Conservation (phyloP, 495 filamentous ascomycete species). For the Penicillium tannophilum region DNA sequence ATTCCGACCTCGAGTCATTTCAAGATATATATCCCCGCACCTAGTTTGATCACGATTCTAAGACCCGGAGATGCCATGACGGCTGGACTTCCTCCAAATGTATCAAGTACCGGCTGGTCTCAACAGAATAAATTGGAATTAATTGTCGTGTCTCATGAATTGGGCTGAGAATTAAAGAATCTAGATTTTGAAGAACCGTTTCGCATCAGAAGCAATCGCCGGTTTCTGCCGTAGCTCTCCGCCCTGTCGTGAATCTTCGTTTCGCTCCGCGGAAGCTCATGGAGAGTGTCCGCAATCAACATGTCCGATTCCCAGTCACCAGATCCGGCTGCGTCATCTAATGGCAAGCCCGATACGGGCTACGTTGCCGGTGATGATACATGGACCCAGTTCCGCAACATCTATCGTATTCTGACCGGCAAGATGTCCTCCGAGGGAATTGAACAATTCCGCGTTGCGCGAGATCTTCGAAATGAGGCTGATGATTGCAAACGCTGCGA, state of each 20-base stretch:
- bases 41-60: constrained; percentile 92
- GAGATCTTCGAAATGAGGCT: constrained; percentile 66
- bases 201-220: constrained; percentile 10
- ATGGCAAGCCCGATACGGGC: constrained; percentile 38
- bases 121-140: neutral
- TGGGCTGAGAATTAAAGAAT: constrained; percentile 6
- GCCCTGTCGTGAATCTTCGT: constrained; percentile 36
- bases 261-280: neutral
- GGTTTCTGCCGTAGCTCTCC: constrained; percentile 38
- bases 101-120: neutral
- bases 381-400: constrained; percentile 71
- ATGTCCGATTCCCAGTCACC: constrained; percentile 41
- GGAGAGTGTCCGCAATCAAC: constrained; percentile 7
- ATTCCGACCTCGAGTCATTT: constrained; percentile 13
- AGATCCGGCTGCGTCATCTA: constrained; percentile 20
- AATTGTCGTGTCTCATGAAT: constrained; percentile 3
- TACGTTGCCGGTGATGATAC: constrained; percentile 61
- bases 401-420: constrained; percentile 75
- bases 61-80: constrained; percentile 40
- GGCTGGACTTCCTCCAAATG: neutral
- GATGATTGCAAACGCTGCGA: constrained; percentile 78
- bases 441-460: constrained; percentile 68
- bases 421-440: constrained; percentile 67
- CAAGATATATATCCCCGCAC: constrained; percentile 53
- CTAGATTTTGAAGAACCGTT: constrained; percentile 2